Evolutionary conservation across 2,329 filamentous ascomycete species (phyloP).

Genomic region (Claviceps quebecensis): DNA sequence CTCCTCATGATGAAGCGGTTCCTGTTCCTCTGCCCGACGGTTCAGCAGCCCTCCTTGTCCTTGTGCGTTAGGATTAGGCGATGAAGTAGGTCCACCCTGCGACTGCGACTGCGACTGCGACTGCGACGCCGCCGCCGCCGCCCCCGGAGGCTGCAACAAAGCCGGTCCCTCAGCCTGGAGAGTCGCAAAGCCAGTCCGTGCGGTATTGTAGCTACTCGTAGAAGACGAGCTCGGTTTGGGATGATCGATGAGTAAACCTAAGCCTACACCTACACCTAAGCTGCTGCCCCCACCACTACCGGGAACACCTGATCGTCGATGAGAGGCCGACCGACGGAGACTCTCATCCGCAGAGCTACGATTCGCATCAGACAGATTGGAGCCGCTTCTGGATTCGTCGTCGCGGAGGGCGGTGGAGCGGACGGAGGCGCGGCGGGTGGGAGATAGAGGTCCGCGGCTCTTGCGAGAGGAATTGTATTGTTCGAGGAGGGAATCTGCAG

Average conservation of each 20-base stretch:
- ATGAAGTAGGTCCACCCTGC: too few relatives aligned
- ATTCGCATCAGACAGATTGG: constrained; percentile 41
- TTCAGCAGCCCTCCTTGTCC: too few relatives aligned
- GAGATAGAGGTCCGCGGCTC: constrained; percentile 28
- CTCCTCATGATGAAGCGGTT: constrained; percentile 12
- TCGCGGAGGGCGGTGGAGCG: constrained; percentile 23
- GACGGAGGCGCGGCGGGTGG: constrained; percentile 23
- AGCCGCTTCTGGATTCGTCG: constrained; percentile 39
- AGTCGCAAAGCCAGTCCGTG: constrained; percentile 35
- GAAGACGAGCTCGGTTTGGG: constrained; percentile 26
- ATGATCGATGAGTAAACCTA: constrained; percentile 9
- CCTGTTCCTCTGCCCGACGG: constrained; percentile 16
- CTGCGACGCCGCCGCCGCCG: constrained; percentile 15
- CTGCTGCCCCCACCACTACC: too few relatives aligned
- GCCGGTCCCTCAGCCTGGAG: constrained; percentile 39
- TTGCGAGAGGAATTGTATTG: constrained; percentile 24
- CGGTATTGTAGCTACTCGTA: constrained; percentile 37
- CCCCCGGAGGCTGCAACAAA: constrained; percentile 19
- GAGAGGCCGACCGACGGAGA: constrained; percentile 20
- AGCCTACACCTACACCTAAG: too few relatives aligned
- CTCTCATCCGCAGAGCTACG: constrained; percentile 29
- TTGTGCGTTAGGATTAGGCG: too few relatives aligned
- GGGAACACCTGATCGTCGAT: constrained; percentile 5
- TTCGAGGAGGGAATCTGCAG: constrained; percentile 36
- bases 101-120: not conserved